phyloP scores from a whole-genome alignment of 306 rosid species.

The Carpinus fangiana region DNA sequence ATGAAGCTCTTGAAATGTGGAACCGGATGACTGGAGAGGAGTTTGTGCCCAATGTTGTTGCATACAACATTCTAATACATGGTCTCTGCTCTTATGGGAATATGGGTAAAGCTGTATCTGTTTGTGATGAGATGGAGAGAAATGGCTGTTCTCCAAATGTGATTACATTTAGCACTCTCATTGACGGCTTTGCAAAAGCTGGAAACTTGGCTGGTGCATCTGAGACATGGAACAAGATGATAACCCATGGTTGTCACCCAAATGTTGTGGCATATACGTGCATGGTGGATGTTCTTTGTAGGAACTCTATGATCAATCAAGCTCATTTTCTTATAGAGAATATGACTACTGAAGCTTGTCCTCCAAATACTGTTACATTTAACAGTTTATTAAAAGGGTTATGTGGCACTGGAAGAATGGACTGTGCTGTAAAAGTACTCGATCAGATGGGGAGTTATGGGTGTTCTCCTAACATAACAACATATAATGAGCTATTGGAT shows the following conservation, averaged over 20 bases:
- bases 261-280: conserved; percentile 75
- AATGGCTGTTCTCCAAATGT: conserved; percentile 57
- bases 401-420: conserved; percentile 56
- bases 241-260: conserved; percentile 62
- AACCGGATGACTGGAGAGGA: conserved; percentile 52
- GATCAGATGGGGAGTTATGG: conserved; percentile 59
- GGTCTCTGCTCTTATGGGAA: conserved; percentile 71
- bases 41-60: conserved; percentile 58
- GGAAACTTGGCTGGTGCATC: conserved; percentile 68
- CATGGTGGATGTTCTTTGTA: conserved; percentile 84
- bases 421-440: conserved; percentile 59
- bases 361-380: conserved; percentile 70
- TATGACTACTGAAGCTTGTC: conserved; percentile 68
- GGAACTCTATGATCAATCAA: conserved; percentile 55
- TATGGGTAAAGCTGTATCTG: conserved; percentile 48
- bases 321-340: conserved; percentile 59
- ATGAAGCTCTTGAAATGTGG: conserved; percentile 73
- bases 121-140: conserved; percentile 59
- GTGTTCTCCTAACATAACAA: conserved; percentile 68
- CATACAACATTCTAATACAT: conserved; percentile 54
- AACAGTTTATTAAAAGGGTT: conserved; percentile 77
- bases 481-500: conserved; percentile 74
- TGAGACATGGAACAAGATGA: conserved; percentile 79
- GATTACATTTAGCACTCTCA: conserved; percentile 62
- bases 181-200: conserved; percentile 67